Base-by-base conservation (phyloP, 371 early-diverging fungal genomes). In the Apophysomyces elegans region DNA sequence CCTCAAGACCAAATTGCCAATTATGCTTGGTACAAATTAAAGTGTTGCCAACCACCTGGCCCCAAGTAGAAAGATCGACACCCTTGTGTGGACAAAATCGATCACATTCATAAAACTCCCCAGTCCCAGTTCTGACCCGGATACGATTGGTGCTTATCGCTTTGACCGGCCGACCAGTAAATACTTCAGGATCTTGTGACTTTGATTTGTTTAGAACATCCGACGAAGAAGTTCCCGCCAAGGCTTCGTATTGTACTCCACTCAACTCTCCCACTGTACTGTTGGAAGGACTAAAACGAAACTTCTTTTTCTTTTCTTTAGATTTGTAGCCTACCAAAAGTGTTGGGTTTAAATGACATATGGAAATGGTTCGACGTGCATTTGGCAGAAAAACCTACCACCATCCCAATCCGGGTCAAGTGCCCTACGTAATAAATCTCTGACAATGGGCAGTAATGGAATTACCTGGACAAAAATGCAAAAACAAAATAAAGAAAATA, bases 11-110 rank as follows among this genome's bases (percentile, higher is more conserved):
- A 64, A 89, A 90, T 0, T 73, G 72, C 90, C 90, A 90, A 60
- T 86, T 84, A 64, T 90, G 90, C 67, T 88, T 89, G 62, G 87
- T 80, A 63, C 90, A 90, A 39, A 84, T 69, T 35, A 90, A 58
- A 12, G 72, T 79, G 47, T 80, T 76, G 5, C 90, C 90, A 21
- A 86, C 54, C 5, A 89, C 87, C 43, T 83, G 84, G 7, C 88
- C 87, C 85, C 87, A 81, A n/a, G 86, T 79, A 35, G 78, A 71
- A 47, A 90, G 75, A 78, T 90, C 90, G 16, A 87, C 85, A 14
- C 81, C 74, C 63, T 89, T 86, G 62, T 90, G 90, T 47, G 90
- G 90, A 66, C 90, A 90, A 65, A 75, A 87, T 37, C 89, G 78
- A 71, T 89, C 88, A 45, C 84, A 86, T 70, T 90, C 90, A 61